Evolutionary conservation across 2,329 filamentous ascomycete species (phyloP), one percentile per base, ranked within the genome.

Genomic region (Paradendryphiella salina): DNA sequence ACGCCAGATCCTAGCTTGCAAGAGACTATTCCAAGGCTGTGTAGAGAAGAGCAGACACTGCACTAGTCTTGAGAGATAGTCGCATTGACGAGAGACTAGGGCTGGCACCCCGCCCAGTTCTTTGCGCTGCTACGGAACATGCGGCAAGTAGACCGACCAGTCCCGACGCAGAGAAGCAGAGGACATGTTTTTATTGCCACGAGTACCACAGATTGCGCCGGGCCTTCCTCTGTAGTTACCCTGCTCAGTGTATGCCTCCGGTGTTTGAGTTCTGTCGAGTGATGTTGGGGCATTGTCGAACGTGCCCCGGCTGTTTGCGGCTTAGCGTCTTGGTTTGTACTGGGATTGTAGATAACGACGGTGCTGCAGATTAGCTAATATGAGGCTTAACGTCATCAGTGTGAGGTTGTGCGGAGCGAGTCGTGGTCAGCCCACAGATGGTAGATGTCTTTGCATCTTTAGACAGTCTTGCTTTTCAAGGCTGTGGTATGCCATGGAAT

Each of bases 301-400:
- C 48, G 48, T 51, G 48, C 42, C 15, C 36, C 31, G 23, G 36
- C 48, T 36, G 38, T 32, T 13, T n/a, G 15, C 41, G 37, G 28
- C 37, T 44, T 47, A 48, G 44, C 37, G 49, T 20, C 45, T 21
- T n/a, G 20, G 15, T 20, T 17, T 33, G 26, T 40, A 26, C 37
- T 32, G 36, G 35, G 45, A 37, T 42, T 31, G 23, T 38, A 37
- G 33, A 33, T 36, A 42, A 38, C 32, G 40, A 17, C 46, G 18
- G 26, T 38, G 37, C 37, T 13, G 37, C 37, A 33, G 33, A 47
- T 48, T 52, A 52, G 37, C 20, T 52, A 42, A 42, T 37, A 21
- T 45, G 15, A 50, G n/a, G 41, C 37, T 32, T 28, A 13, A 29
- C 35, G 34, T 31, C 32, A 35, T 21, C 20, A 38, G 4, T n/a